phyloP scores from a whole-genome alignment of 78 protist species.

The Dictyostelium firmibasis region DNA sequence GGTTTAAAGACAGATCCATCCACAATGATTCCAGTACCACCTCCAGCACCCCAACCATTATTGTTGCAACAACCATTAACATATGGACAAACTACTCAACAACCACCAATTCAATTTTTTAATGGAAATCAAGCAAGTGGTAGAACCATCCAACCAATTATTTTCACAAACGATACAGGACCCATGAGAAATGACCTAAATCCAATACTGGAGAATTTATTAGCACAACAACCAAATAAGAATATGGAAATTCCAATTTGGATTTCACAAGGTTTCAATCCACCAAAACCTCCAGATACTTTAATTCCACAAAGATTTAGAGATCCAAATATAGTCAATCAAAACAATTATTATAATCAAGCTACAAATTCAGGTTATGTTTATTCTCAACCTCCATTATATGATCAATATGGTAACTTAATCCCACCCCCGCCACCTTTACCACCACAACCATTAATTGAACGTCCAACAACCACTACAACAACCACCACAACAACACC shows the following conservation, averaged over 20 bases:
- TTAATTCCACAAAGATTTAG: slow-evolving; percentile 4
- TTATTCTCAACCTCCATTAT: not conserved
- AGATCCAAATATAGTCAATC: not conserved
- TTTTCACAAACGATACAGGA: slow-evolving; percentile 11
- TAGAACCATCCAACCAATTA: slow-evolving; percentile 47
- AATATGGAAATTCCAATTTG: slow-evolving; percentile 58
- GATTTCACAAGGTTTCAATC: slow-evolving; percentile 52
- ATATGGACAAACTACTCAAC: not conserved
- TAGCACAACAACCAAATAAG: slow-evolving; percentile 8
- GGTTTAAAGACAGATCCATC: not conserved
- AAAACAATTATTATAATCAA: not conserved
- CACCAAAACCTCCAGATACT: slow-evolving; percentile 22
- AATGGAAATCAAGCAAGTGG: not conserved
- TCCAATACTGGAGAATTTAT: slow-evolving; percentile 12
- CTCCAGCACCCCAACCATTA: slow-evolving; percentile 13
- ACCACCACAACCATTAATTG: not conserved
- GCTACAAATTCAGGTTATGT: not conserved
- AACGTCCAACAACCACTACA: not conserved
- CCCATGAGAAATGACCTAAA: not conserved
- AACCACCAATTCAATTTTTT: not conserved
- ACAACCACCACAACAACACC: not conserved
- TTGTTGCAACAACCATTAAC: not conserved
- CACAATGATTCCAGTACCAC: not conserved
- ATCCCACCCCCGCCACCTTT: not conserved
- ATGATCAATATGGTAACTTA: not conserved